A percentile compares a stretch with the other conserved stretches of the same genome.
These are phyloP conservation scores for Rhizophora mangle DNA, from an alignment of 345 rosid genomes.

Conservation along the genomic window DNA sequence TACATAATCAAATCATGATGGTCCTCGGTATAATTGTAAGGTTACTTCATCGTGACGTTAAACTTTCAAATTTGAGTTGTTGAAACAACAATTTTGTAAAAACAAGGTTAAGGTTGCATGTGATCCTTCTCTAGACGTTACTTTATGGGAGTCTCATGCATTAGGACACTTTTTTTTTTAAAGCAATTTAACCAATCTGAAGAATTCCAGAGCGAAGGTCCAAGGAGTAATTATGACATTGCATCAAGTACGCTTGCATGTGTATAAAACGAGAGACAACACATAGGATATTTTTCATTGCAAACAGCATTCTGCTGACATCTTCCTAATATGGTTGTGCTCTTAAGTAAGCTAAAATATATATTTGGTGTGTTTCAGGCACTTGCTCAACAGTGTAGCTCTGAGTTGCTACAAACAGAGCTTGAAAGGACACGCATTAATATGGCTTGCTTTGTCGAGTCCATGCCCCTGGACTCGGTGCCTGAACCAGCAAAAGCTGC, in stretches of 20 bases:
- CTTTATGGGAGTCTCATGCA: too few relatives aligned
- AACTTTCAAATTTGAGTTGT: too few relatives aligned
- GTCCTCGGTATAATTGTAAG: not conserved
- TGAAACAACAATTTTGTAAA: too few relatives aligned
- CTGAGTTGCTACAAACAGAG: slow-evolving; percentile 77
- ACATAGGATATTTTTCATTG: not conserved
- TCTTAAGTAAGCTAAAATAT: not conserved
- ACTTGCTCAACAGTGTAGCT: slow-evolving; percentile 72
- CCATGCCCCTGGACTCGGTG: slow-evolving; percentile 56
- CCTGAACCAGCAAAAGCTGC: slow-evolving; percentile 70
- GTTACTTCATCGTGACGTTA: not conserved
- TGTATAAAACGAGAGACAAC: not conserved
- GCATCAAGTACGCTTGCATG: not conserved
- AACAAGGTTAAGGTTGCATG: too few relatives aligned
- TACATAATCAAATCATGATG: not conserved
- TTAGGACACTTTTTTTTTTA: too few relatives aligned
- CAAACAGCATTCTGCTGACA: not conserved
- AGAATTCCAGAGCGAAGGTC: not conserved
- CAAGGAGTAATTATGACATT: not conserved
- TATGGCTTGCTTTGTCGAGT: slow-evolving; percentile 81
- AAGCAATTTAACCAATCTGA: not conserved
- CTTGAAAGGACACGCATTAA: slow-evolving; percentile 90
- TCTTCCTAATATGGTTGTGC: too few relatives aligned
- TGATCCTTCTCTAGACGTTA: too few relatives aligned
- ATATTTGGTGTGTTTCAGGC: slow-evolving; percentile 42